A percentile compares a stretch with the other conserved stretches of the same genome.
Evolutionary conservation across 305 asterid species (phyloP).

Genomic region (Euphrasia arctica): DNA sequence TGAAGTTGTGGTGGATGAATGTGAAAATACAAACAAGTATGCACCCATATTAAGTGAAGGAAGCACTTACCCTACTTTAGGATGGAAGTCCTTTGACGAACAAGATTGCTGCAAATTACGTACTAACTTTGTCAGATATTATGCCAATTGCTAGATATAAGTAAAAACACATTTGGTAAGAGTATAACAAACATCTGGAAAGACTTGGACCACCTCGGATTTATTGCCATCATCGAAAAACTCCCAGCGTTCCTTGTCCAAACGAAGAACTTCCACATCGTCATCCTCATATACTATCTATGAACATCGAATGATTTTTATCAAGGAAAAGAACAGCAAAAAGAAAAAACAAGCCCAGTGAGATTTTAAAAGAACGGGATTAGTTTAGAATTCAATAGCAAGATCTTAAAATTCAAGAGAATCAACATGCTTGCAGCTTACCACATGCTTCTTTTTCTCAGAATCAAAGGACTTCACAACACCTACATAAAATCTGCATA

Average conservation of each 20-base stretch:
- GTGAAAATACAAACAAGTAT: slow-evolving; percentile 19
- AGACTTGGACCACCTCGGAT: slow-evolving; percentile 43
- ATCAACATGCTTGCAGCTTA: slow-evolving; percentile 34
- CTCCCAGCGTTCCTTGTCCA: slow-evolving; percentile 94
- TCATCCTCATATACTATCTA: slow-evolving; percentile 89
- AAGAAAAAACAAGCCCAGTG: neutral
- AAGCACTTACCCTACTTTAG: slow-evolving; percentile 58
- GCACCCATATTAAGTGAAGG: slow-evolving; percentile 20
- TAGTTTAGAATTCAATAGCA: slow-evolving; percentile 19
- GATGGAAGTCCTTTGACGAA: slow-evolving; percentile 44
- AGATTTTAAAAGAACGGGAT: slow-evolving; percentile 8
- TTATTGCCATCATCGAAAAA: slow-evolving; percentile 43
- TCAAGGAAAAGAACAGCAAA: slow-evolving; percentile 1
- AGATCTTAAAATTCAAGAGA: slow-evolving; percentile 15
- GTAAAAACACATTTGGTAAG: slow-evolving; percentile 10
- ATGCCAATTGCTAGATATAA: slow-evolving; percentile 23
- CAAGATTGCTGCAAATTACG: slow-evolving; percentile 62
- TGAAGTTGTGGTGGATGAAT: neutral
- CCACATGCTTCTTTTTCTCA: slow-evolving; percentile 86
- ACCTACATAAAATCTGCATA: slow-evolving; percentile 81
- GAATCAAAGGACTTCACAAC: slow-evolving; percentile 74
- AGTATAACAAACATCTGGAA: slow-evolving; percentile 9
- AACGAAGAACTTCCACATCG: slow-evolving; percentile 92
- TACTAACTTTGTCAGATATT: slow-evolving; percentile 32
- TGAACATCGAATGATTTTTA: neutral